Percentiles rank a stretch among this genome's conserved stretches.
Evolutionary conservation across 208 protist species (phyloP).

Genomic region (Leishmania tarentolae): DNA sequence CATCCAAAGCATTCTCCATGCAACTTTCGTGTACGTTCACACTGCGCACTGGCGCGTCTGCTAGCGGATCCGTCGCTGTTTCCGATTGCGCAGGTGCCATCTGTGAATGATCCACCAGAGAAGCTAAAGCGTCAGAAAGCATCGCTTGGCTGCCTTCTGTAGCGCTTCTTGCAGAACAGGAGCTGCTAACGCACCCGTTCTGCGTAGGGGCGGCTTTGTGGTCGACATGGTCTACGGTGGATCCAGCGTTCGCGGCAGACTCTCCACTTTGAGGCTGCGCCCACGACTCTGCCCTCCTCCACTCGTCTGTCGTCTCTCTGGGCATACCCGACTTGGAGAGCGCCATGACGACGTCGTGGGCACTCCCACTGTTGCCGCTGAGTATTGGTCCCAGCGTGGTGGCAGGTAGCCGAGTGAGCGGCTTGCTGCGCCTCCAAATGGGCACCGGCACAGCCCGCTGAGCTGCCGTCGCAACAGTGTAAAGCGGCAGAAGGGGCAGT

Average conservation of each 20-base stretch:
- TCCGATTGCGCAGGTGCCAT: neutral
- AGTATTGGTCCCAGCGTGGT: neutral
- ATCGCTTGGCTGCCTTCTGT: neutral
- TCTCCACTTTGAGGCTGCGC: too few relatives aligned
- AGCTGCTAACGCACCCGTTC: neutral
- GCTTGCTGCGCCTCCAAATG: constrained; percentile 19
- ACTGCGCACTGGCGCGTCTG: neutral
- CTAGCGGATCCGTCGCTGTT: neutral
- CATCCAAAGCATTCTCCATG: neutral
- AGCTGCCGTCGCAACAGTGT: neutral
- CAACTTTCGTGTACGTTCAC: too few relatives aligned
- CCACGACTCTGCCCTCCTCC: neutral
- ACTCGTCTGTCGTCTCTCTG: too few relatives aligned
- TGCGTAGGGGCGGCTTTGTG: neutral
- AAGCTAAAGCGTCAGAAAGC: too few relatives aligned
- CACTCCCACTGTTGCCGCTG: neutral
- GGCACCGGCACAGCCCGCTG: constrained; percentile 1
- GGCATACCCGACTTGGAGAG: neutral
- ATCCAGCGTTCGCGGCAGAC: neutral
- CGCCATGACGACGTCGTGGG: neutral
- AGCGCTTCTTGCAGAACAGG: neutral
- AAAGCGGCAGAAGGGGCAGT: neutral
- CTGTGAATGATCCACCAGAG: neutral
- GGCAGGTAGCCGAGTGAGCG: constrained; percentile 3
- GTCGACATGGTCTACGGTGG: too few relatives aligned